These are phyloP conservation scores for Cenchrus purpureus DNA, from an alignment of 176 grass and related monocot species.

Conservation along the genomic window DNA sequence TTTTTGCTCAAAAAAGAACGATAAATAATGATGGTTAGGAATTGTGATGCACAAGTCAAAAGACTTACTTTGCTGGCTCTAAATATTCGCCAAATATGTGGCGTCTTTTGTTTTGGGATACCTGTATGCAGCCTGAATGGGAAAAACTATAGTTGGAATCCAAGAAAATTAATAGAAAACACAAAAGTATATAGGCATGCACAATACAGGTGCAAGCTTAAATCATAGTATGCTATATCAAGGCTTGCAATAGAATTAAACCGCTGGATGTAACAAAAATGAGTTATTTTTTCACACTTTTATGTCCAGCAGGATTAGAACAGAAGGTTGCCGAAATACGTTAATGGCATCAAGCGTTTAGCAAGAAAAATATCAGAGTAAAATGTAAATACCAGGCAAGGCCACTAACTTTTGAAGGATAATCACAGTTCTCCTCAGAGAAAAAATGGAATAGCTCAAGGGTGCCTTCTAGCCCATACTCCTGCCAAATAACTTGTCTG, in stretches of 20 bases:
- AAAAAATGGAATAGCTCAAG: slow-evolving; percentile 81
- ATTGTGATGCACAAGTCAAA: background rate
- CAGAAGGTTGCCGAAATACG: background rate
- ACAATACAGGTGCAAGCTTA: slow-evolving; percentile 20
- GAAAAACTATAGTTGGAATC: slow-evolving; percentile 7
- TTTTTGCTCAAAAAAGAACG: background rate
- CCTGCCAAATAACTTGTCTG: slow-evolving; percentile 49
- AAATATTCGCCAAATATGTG: slow-evolving; percentile 46
- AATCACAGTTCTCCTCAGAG: slow-evolving; percentile 64
- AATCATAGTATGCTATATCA: background rate
- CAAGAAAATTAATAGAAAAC: slow-evolving; percentile 2
- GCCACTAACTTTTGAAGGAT: slow-evolving; percentile 49
- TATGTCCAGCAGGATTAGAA: background rate
- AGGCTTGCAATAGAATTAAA: background rate
- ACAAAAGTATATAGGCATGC: background rate
- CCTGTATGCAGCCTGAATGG: slow-evolving; percentile 37
- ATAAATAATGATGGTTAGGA: background rate
- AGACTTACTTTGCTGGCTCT: slow-evolving; percentile 50
- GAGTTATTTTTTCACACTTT: background rate
- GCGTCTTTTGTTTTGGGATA: slow-evolving; percentile 43
- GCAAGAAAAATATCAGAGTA: background rate
- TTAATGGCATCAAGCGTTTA: background rate
- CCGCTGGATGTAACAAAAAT: background rate
- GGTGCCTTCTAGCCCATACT: slow-evolving; percentile 73
- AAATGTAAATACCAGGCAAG: slow-evolving; percentile 31